These are phyloP conservation scores for Mytilinidion resinicola DNA, from an alignment of 495 filamentous ascomycete species.

Conservation along the genomic window DNA sequence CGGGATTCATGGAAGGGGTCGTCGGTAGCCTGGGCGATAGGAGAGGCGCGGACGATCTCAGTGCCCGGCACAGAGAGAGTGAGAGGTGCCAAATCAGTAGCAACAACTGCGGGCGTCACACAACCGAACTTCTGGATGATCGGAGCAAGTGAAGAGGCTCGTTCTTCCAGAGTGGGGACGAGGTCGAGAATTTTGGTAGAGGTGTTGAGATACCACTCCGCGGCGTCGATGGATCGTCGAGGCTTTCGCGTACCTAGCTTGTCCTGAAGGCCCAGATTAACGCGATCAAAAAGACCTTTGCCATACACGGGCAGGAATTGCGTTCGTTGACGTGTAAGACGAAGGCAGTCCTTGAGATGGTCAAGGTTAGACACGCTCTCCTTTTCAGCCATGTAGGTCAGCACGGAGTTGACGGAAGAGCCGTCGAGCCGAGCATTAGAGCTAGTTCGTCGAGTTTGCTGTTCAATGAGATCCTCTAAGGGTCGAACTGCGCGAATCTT, in stretches of 20 bases:
- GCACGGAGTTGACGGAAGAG: constrained; percentile 59
- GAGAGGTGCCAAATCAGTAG: constrained; percentile 54
- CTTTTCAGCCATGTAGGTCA: constrained; percentile 65
- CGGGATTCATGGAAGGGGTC: constrained; percentile 94
- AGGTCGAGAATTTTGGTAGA: constrained; percentile 60
- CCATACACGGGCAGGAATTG: constrained; percentile 78
- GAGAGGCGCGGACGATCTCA: constrained; percentile 14
- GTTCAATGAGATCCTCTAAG: constrained; percentile 40
- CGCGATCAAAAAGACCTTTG: constrained; percentile 61
- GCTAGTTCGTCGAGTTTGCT: constrained; percentile 49
- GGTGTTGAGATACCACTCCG: constrained; percentile 68
- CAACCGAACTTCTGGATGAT: constrained; percentile 84
- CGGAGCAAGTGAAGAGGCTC: constrained; percentile 61
- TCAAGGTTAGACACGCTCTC: constrained; percentile 67
- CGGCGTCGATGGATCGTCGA: constrained; percentile 44
- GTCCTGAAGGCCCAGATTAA: constrained; percentile 55
- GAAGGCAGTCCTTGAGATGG: constrained; percentile 71
- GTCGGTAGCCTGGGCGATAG: constrained; percentile 59
- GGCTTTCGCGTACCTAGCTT: constrained; percentile 52
- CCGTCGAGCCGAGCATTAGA: constrained; percentile 44
- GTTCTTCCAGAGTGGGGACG: constrained; percentile 68
- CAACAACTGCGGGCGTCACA: constrained; percentile 80
- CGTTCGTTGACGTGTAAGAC: constrained; percentile 73
- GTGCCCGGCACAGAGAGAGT: constrained; percentile 39
- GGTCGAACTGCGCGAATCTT: constrained; percentile 36